Conservation (phyloP, 169 alveolate genomes). For the Babesia microti region DNA sequence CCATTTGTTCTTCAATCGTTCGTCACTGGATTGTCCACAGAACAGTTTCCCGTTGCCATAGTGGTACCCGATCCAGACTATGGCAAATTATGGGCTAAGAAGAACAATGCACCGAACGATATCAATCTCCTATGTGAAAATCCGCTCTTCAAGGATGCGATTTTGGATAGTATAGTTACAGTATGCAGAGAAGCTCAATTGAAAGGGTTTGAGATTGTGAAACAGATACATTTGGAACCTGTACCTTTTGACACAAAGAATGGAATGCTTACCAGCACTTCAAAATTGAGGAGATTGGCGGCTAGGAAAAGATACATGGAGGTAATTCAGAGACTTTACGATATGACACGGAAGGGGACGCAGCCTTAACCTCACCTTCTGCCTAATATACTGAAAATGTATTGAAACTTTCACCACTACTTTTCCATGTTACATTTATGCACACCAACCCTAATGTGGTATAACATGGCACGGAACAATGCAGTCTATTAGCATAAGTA, state of each 20-base stretch:
- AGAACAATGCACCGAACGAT: slow-evolving; percentile 16
- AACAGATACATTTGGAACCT: slow-evolving; percentile 47
- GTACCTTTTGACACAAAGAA: slow-evolving; percentile 61
- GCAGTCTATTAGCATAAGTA: no score
- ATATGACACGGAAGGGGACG: no score
- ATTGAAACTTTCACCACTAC: no score
- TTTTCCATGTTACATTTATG: no score
- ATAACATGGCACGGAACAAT: no score
- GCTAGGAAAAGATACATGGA: slow-evolving; percentile 36
- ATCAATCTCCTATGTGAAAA: no score
- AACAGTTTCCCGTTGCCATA: slow-evolving; percentile 45
- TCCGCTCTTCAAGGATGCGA: slow-evolving; percentile 28
- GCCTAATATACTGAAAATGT: no score
- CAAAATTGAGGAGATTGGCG: slow-evolving; percentile 55
- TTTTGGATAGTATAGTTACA: slow-evolving; percentile 37
- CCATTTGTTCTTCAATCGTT: slow-evolving; percentile 52
- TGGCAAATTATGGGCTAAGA: slow-evolving; percentile 24
- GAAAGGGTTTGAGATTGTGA: slow-evolving; percentile 61
- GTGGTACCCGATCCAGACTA: slow-evolving; percentile 40
- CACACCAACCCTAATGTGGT: no score
- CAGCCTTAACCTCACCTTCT: no score
- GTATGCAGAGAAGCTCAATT: slow-evolving; percentile 41
- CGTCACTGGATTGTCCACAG: slow-evolving; percentile 52
- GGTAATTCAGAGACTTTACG: slow-evolving; percentile 47
- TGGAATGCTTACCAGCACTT: slow-evolving; percentile 61